Evolutionary conservation across 805 yeast species (phyloP), one percentile per base, ranked within the genome.

Genomic region (Metschnikowia lachancei): DNA sequence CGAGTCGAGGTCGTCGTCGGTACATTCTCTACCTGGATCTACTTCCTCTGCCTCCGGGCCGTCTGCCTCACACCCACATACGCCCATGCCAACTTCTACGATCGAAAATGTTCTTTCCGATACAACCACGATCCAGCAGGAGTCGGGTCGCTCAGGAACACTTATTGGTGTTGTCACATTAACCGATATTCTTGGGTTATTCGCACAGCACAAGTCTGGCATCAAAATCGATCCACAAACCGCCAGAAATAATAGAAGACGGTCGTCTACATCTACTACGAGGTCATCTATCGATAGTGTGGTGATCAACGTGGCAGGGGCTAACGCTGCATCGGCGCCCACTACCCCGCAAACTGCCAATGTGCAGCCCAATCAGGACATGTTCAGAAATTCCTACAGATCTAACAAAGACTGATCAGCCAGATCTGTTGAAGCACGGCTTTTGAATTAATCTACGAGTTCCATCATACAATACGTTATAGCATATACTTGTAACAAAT

Each of bases 151-250:
- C 43, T 81, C 88, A 2, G 97, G 97, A 13, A 86, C 83, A 60
- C 75, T 92, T 51, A 80, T 88, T 45, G 98, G 98, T 34, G 98
- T 94, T 20, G 82, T 94, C 2, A 87, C 97, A 3, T 71, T 94
- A 56, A 92, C 98, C 0, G 99, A 92, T 65, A 84, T 92, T 29
- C 69, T 94, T 41, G 87, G 91, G 14, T 67, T 89, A 36, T 76
- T 92, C 52, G 96, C 96, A 8, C 77, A 82, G 56, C 80, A 78
- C 30, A 76, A 82, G 47, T 56, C 66, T 17, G 96, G 95, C 3
- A 78, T 78, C 58, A 72, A 70, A 45, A 82, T 88, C 19, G 97
- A 92, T 61, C 98, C 99, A 3, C 81, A 76, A 33, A 76, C 79
- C 43, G 97, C 97, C 2, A 80, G 98, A 63, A 84, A 89, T 61